phyloP scores from a whole-genome alignment of 805 yeast species.

The Hanseniaspora osmophila region DNA sequence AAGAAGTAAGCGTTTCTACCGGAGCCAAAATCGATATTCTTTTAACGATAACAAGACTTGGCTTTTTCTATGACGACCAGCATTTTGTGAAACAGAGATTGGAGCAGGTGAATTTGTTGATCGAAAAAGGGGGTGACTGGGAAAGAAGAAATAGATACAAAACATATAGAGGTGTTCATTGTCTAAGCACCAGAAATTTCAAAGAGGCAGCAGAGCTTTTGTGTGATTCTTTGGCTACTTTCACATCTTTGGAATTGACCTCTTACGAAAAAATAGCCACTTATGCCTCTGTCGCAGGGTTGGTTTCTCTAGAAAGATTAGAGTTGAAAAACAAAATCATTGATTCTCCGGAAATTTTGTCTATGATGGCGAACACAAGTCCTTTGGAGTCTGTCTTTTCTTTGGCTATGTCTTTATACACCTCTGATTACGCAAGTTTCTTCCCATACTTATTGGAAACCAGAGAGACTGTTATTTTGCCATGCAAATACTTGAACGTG shows the following conservation, averaged over 20 bases:
- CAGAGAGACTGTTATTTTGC: conserved; percentile 53
- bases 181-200: conserved; percentile 75
- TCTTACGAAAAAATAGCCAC: conserved; percentile 82
- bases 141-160: conserved; percentile 92
- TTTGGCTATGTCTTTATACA: conserved; percentile 74
- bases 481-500: conserved; percentile 51
- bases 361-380: conserved; percentile 58
- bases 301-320: conserved; percentile 65
- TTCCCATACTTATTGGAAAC: conserved; percentile 67
- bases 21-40: conserved; percentile 83
- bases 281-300: conserved; percentile 80
- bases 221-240: conserved; percentile 86
- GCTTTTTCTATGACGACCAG: conserved; percentile 78
- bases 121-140: conserved; percentile 98
- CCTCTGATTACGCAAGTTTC: conserved; percentile 71
- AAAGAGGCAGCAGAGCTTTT: conserved; percentile 71
- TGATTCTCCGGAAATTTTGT: conserved; percentile 85
- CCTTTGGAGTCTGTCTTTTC: conserved; percentile 68
- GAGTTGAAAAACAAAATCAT: conserved; percentile 73
- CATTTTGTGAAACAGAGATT: conserved; percentile 53
- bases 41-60: conserved; percentile 71
- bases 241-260: conserved; percentile 82
- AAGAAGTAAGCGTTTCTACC: conserved; percentile 67
- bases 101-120: conserved; percentile 55
- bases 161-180: conserved; percentile 76